Evolutionary conservation across 2,329 filamentous ascomycete genomes (phyloP), one percentile per base, ranked within the genome.

Genomic region (Aspergillus unguis): DNA sequence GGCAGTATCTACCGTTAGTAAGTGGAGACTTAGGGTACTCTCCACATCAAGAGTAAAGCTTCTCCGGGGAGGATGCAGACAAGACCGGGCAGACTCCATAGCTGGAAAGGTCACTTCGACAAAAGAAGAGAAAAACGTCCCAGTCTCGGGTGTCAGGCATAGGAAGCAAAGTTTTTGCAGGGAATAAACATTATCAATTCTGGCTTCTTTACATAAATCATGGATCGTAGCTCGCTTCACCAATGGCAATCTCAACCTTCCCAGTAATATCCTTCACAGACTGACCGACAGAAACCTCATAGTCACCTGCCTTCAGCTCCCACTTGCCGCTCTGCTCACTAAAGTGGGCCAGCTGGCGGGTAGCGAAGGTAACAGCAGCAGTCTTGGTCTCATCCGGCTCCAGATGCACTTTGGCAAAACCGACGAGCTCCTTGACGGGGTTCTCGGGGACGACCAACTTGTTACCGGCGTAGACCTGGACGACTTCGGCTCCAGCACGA

Each of bases 381-480:
- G 35, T 28, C 44, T 44, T 53, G 2, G 50, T 53, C 44, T 53
- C 50, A 3, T 32, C 31, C 11, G 50, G 37, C 26, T 38, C 44
- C 9, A 53, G 40, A 6, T 37, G 38, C 5, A 53, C 32, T 28
- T 53, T 53, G n/a, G 27, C 38, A 31, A 53, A 53, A 5, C 38
- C 50, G 11, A 53, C 44, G 23, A 53, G 50, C 25, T 48, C 44
- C 32, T 53, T 53, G 29, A 48, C 44, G 6, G 50, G 50, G 6
- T 53, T 48, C 33, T 48, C 44, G 2, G 38, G 17, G 7, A 47
- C 45, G 3, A 27, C 40, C 38, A 38, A 9, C 40, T 40, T 36
- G 23, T 38, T 10, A 10, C 50, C 50, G 23, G 50, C 52, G 28
- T 54, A 54, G 6, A 54, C 52, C 29, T 54, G 52, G 23, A 50